phyloP scores from a whole-genome alignment of 2,329 filamentous ascomycete genomes.

The Truncatella angustata region DNA sequence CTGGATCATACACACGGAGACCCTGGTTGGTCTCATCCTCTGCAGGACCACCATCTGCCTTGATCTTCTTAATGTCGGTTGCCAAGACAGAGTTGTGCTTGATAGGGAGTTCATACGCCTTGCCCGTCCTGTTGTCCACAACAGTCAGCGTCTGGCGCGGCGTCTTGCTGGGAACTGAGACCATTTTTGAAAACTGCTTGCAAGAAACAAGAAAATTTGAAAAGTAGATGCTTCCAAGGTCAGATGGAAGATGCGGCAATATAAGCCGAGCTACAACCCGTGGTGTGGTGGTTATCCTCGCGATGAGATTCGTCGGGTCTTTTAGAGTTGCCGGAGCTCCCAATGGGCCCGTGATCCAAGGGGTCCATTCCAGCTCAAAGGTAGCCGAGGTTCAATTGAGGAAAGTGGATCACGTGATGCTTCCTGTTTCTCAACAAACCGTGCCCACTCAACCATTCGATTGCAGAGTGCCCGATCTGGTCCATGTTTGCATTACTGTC shows the following conservation, averaged over 20 bases:
- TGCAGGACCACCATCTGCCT: conserved; percentile 30
- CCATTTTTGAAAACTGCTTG: conserved; percentile 17
- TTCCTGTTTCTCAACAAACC: background rate
- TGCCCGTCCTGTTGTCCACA: conserved; percentile 48
- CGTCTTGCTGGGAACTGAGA: conserved; percentile 23
- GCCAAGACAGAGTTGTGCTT: conserved; percentile 47
- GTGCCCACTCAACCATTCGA: background rate
- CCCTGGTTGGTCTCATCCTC: conserved; percentile 48
- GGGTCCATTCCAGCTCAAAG: background rate
- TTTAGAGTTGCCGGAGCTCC: conserved; percentile 3
- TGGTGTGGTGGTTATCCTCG: background rate
- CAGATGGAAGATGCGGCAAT: background rate
- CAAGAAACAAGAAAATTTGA: background rate
- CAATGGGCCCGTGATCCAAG: background rate
- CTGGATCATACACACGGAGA: conserved; percentile 49
- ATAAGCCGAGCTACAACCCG: background rate
- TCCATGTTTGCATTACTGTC: no score
- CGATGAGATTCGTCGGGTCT: background rate
- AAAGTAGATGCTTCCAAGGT: background rate
- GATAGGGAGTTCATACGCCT: conserved; percentile 48
- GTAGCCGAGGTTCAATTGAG: background rate
- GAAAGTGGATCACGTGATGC: background rate
- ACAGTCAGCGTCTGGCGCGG: conserved; percentile 37
- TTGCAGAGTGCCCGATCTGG: no score
- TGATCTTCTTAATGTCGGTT: conserved; percentile 52